Base-by-base conservation (phyloP, 164 flowering plant species). In the Liquidambar formosana region DNA sequence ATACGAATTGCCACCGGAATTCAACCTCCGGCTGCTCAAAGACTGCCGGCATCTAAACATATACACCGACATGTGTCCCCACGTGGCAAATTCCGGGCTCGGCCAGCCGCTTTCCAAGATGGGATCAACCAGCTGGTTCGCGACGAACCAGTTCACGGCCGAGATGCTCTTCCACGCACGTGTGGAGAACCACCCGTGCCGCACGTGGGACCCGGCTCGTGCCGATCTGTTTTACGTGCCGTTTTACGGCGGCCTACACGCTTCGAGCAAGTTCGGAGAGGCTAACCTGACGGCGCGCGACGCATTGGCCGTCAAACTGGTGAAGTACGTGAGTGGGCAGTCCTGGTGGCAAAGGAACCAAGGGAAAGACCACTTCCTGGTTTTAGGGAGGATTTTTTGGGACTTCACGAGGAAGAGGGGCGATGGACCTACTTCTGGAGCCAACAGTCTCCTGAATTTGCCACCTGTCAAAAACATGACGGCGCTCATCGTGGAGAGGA, bases 371-470 rank as follows among this genome's bases (percentile, higher is more conserved):
- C 93, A 88, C 66, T 88, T 88, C 61, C 1, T 88, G 8, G 93
- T 79, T 0, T 57, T 86, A 3, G 93, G 90, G 9, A 71, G 90
- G 65, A 88, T 88, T 0, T 80, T 89, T 11, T 88, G 93, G 93
- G 93, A 88, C 65, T 85, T 88, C 77, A 79, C 84, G 85, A 75
- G 90, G 61, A 16, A 58, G 8, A 54, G 10, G n/a, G 8, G 63
- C n/a, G n/a, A n/a, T 8, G 83, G 75, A 15, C 58, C 79, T 1
- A 85, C 51, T 86, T 78, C 28, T n/a, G 90, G 93, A 1, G 90
- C 87, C 2, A 88, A 86, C 54, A 6, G 61, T 11, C 74, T 83
- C 4, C 71, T 83, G 1, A 53, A 48, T 4, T 64, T 81, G 57
- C 82, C 81, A 16, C 68, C 52, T 18, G 73, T 77, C 63, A 41